Evolutionary conservation across 306 rosid genomes (phyloP), one percentile per base, ranked within the genome.

Genomic region (Coriaria nepalensis): DNA sequence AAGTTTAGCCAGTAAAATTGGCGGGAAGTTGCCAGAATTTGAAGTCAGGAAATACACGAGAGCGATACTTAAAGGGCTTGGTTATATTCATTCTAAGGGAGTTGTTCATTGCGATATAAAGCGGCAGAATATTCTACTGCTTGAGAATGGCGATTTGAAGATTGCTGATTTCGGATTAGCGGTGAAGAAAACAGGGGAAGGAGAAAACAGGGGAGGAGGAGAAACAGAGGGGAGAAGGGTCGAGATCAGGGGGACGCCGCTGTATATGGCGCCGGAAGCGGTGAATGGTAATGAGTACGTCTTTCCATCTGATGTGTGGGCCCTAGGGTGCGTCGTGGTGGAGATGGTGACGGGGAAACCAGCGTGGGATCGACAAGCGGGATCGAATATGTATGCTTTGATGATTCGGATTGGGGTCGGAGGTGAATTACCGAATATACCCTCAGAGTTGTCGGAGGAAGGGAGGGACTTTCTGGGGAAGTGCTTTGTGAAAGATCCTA

Each of bases 121-220:
- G 13, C 45, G 6, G 9, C 13, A 5, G 10, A 42, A 42, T 42
- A 42, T 42, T 42, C 13, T 42, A 13, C 5, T 42, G 4, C 43
- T 6, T 43, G 68, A 42, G 2, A 33, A 68, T 41, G 92, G 58
- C 1, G 60, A 13, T 0, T 61, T 69, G 12, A 84, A 84, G 44
- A 70, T 84, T 1, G 80, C 86, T 0, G 92, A 84, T 44, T 88
- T 88, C 11, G 97, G 97, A 10, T 75, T 88, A 2, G 78, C 95
- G 0, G 84, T 74, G 59, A 61, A 55, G 32, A 20, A 20, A 20
- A 20, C 29, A 20, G 3, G 2, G 29, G 40, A 61, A 10, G 76
- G 62, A 6, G 13, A 52, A 45, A 62, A 53, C 71, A 57, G 55
- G 33, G 66, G 35, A 47, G 33, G 8, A 8, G 59, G 37, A 34